phyloP scores from a whole-genome alignment of 2,329 filamentous ascomycete genomes.

The Fusarium lateritium region DNA sequence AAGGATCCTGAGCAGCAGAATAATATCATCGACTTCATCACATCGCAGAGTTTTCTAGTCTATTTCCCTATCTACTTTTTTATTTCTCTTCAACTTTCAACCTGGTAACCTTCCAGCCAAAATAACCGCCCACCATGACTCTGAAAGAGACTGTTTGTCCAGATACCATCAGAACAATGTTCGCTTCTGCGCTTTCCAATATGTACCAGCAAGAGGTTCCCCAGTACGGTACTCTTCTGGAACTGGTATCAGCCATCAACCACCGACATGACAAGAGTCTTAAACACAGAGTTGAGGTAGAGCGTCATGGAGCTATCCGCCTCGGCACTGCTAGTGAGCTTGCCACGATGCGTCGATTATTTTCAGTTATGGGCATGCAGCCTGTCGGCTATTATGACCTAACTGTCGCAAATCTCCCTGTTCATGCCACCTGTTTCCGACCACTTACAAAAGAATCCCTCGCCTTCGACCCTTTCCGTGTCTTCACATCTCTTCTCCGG shows the following conservation, averaged over 20 bases:
- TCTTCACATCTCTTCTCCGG: constrained; percentile 56
- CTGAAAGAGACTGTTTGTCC: not conserved
- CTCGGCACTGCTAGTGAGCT: constrained; percentile 62
- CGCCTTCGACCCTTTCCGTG: constrained; percentile 53
- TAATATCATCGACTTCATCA: no score
- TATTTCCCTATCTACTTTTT: no score
- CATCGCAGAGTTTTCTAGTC: no score
- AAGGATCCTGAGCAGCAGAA: no score
- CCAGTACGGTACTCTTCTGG: constrained; percentile 51
- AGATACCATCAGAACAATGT: constrained; percentile 25
- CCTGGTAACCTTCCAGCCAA: no score
- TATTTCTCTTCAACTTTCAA: no score
- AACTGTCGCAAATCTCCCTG: constrained; percentile 60
- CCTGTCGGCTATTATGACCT: constrained; percentile 68
- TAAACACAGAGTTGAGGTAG: constrained; percentile 16
- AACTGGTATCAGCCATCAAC: constrained; percentile 48
- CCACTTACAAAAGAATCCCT: constrained; percentile 55
- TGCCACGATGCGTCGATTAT: constrained; percentile 58
- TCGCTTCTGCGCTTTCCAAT: constrained; percentile 52
- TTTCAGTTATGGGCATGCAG: constrained; percentile 62
- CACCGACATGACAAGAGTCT: not conserved
- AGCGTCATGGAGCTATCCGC: constrained; percentile 63
- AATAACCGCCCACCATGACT: not conserved
- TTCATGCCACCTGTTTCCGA: constrained; percentile 67
- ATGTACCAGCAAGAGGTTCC: constrained; percentile 55